Percentiles rank a stretch among this genome's conserved stretches.
These are phyloP conservation scores for Tremella mesenterica DNA, from an alignment of 768 basidiomycete species.

Conservation along the genomic window DNA sequence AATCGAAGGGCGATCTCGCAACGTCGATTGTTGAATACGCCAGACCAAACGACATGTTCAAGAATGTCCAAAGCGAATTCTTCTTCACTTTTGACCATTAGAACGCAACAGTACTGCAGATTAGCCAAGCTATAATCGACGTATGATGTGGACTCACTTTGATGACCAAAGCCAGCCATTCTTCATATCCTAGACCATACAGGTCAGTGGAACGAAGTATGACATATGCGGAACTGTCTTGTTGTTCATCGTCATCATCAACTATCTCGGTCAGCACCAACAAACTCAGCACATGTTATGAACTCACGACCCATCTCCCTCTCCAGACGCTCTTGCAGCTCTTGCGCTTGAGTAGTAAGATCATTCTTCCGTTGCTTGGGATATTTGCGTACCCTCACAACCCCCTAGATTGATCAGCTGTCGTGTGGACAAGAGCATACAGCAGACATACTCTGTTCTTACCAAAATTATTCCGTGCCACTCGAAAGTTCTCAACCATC, in stretches of 20 bases:
- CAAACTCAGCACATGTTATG: background rate
- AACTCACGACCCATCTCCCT: conserved; percentile 36
- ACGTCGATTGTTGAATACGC: conserved; percentile 51
- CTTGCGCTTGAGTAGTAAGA: conserved; percentile 39
- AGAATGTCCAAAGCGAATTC: conserved; percentile 38
- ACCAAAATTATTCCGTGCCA: conserved; percentile 74
- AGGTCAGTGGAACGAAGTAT: conserved; percentile 56
- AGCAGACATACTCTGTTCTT: conserved; percentile 58
- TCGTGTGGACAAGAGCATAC: background rate
- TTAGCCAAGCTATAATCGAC: background rate
- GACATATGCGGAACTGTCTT: conserved; percentile 32
- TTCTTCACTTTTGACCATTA: conserved; percentile 41
- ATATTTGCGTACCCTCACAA: conserved; percentile 13
- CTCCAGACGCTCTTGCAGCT: conserved; percentile 44
- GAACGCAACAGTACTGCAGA: conserved; percentile 39
- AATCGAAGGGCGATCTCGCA: conserved; percentile 65
- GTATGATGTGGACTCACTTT: conserved; percentile 53
- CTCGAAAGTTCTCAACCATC: conserved; percentile 78
- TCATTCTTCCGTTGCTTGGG: conserved; percentile 25
- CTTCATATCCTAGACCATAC: conserved; percentile 69
- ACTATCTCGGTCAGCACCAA: background rate
- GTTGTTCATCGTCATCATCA: conserved; percentile 21
- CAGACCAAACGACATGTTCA: conserved; percentile 38
- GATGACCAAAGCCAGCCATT: conserved; percentile 77
- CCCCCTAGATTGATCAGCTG: conserved; percentile 16